Conservation (phyloP, 768 basidiomycete species). For the Agrocybe praecox region DNA sequence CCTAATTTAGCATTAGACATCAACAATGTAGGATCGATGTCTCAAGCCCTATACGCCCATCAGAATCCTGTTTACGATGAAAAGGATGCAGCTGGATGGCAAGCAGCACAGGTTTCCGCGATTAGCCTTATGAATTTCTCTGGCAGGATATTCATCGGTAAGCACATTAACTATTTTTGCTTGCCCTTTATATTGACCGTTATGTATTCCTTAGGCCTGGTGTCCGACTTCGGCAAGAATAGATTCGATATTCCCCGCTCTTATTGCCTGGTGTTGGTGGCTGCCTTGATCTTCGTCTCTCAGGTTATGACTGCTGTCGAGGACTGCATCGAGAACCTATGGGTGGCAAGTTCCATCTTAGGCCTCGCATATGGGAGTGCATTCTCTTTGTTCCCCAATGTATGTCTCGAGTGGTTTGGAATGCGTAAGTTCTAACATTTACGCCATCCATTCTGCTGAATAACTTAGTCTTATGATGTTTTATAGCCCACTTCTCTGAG, state of each 20-base stretch:
- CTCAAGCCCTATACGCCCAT: conserved; percentile 63
- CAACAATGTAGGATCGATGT: conserved; percentile 84
- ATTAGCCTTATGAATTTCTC: conserved; percentile 81
- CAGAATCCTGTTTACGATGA: conserved; percentile 66
- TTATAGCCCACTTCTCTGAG: conserved; percentile 59
- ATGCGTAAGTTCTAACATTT: conserved; percentile 54
- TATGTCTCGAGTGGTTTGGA: conserved; percentile 89
- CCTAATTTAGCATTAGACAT: conserved; percentile 50
- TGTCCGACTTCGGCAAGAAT: conserved; percentile 66
- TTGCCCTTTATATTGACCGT: neutral
- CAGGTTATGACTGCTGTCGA: conserved; percentile 63
- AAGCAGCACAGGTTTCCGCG: conserved; percentile 82
- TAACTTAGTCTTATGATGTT: conserved; percentile 17
- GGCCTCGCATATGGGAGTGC: conserved; percentile 73
- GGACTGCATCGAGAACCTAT: conserved; percentile 61
- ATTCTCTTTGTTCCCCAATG: conserved; percentile 75
- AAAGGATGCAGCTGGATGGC: conserved; percentile 69
- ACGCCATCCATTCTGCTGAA: neutral
- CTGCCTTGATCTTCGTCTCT: conserved; percentile 68
- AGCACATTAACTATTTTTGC: conserved; percentile 1
- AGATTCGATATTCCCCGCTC: conserved; percentile 64
- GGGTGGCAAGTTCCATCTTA: conserved; percentile 56
- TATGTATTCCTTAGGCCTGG: conserved; percentile 47
- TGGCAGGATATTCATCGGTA: conserved; percentile 80
- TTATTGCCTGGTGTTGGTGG: conserved; percentile 68